Evolutionary conservation across 2,329 filamentous ascomycete species (phyloP), one percentile per base, ranked within the genome.

Genomic region (Aureobasidium mangrovei): DNA sequence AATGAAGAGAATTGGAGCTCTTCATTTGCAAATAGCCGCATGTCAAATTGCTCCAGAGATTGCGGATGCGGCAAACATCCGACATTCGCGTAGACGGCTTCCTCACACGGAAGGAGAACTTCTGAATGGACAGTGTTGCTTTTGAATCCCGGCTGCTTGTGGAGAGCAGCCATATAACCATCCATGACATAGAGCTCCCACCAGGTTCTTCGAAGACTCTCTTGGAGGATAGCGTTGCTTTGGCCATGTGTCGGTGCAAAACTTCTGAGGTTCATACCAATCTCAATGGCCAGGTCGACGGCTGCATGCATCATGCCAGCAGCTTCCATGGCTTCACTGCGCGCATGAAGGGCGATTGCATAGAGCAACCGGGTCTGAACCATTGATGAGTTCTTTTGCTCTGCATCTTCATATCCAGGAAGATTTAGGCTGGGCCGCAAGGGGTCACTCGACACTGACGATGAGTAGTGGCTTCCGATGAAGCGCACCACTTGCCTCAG

Each of bases 201-300:
- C 90, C 90, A 96, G 1, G 90, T 96, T 56, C 91, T 78, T 18
- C 89, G 80, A 80, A 88, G 85, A 66, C 85, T 88, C 69, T 96
- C 91, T 65, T 91, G 87, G 3, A 91, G 66, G 1, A 89, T 74
- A 0, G 81, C 75, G 56, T 85, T 80, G 4, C 81, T 81, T 29
- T 77, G 74, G 12, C 85, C 84, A 61, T 88, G 75, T 4, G 77
- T 69, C 0, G 76, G 70, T 0, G 88, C 84, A 66, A 83, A 95
- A 0, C 79, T 75, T 45, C 80, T 75, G 7, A 80, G 81, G 64
- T 95, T 83, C 69, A 96, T 78, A 0, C 86, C 85, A 27, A 95
- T 77, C 55, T 89, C 81, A 7, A 94, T 71, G 1, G 89, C 87
- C 44, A 91, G 69, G 8, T 82, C 76, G 63, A 90, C 84, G 2